These are phyloP conservation scores for Bretziella fagacearum DNA, from an alignment of 2,329 filamentous ascomycete species.

Conservation along the genomic window DNA sequence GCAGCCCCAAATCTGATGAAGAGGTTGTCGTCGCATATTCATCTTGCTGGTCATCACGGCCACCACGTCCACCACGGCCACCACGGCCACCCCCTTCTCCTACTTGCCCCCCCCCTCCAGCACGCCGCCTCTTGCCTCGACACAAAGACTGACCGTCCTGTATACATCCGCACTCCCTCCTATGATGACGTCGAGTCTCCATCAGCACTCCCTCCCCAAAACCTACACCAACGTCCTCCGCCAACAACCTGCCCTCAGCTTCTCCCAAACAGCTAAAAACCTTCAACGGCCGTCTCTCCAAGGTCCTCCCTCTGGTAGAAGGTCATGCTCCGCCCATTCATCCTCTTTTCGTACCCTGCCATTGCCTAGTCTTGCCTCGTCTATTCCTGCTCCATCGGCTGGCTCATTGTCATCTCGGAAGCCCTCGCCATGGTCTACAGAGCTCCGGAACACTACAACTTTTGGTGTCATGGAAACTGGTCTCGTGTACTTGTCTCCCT, in stretches of 20 bases:
- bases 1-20: constrained; percentile 32
- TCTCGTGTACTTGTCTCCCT: constrained; percentile 77
- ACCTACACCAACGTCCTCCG: constrained; percentile 57
- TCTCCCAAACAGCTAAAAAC: constrained; percentile 55
- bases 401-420: constrained; percentile 83
- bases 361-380: constrained; percentile 77
- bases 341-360: constrained; percentile 73
- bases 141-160: background rate
- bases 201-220: constrained; percentile 17
- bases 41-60: constrained; percentile 17
- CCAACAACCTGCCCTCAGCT: constrained; percentile 50
- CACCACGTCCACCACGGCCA: background rate
- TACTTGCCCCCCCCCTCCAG: background rate
- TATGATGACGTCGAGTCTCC: constrained; percentile 13
- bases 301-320: constrained; percentile 62
- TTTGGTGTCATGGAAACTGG: constrained; percentile 66
- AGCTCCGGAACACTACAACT: constrained; percentile 53
- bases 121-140: too few relatives aligned
- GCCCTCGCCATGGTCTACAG: constrained; percentile 69
- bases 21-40: constrained; percentile 28
- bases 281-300: constrained; percentile 61
- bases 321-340: constrained; percentile 62
- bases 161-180: constrained; percentile 11
- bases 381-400: constrained; percentile 78
- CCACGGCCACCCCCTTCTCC: constrained; percentile 1